phyloP scores from a whole-genome alignment of 2,329 filamentous ascomycete genomes.

The Cucurbitaria berberidis region DNA sequence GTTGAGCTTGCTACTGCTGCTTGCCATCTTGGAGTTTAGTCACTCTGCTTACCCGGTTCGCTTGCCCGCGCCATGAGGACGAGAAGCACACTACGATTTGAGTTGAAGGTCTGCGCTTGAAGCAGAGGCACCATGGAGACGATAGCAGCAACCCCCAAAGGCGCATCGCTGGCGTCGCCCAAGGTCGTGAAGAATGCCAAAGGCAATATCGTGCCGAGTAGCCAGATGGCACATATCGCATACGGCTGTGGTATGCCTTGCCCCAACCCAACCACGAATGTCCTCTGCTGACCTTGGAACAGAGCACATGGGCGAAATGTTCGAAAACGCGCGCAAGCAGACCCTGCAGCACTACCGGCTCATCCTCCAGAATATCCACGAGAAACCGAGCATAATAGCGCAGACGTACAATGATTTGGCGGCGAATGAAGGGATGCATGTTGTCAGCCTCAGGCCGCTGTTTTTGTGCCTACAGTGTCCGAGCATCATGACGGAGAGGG shows the following conservation, averaged over 20 bases:
- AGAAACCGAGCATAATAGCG: slow-evolving; percentile 67
- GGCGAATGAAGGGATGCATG: slow-evolving; percentile 59
- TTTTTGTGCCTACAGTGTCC: slow-evolving; percentile 73
- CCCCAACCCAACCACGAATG: background rate
- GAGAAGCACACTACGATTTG: background rate
- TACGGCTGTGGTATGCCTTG: slow-evolving; percentile 51
- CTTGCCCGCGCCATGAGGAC: slow-evolving; percentile 15
- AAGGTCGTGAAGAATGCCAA: slow-evolving; percentile 54
- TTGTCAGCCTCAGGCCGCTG: slow-evolving; percentile 57
- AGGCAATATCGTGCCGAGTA: slow-evolving; percentile 46
- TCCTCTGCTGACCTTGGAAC: slow-evolving; percentile 26
- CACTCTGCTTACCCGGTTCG: background rate
- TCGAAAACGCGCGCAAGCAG: slow-evolving; percentile 70
- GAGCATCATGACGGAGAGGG: slow-evolving; percentile 69
- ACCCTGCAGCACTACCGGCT: slow-evolving; percentile 75
- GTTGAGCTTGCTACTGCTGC: background rate
- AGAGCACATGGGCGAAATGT: slow-evolving; percentile 76
- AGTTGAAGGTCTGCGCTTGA: slow-evolving; percentile 4
- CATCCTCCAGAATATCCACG: slow-evolving; percentile 73
- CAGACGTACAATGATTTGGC: slow-evolving; percentile 63
- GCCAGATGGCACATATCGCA: slow-evolving; percentile 49
- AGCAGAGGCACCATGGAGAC: slow-evolving; percentile 45
- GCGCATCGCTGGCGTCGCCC: slow-evolving; percentile 49
- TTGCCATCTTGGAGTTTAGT: background rate
- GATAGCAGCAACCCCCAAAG: slow-evolving; percentile 49